Conservation (phyloP, 257 asterid genomes). For the Paraleonurus japonicus region DNA sequence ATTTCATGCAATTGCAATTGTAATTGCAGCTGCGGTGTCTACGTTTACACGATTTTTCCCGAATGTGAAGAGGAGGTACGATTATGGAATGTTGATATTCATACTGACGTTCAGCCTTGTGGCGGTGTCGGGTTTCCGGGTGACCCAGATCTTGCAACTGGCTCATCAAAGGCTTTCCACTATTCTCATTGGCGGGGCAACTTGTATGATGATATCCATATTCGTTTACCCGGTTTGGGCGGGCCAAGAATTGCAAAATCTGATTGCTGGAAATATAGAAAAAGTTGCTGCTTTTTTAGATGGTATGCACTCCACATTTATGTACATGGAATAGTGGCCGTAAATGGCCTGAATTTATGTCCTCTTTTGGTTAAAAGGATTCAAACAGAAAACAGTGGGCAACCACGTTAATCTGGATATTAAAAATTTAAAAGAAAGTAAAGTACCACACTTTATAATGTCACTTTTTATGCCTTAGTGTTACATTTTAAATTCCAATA, state of each 20-base stretch:
- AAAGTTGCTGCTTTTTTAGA: slow-evolving; percentile 55
- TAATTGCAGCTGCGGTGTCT: slow-evolving; percentile 47
- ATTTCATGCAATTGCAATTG: slow-evolving; percentile 37
- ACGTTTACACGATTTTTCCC: slow-evolving; percentile 72
- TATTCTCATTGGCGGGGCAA: slow-evolving; percentile 55
- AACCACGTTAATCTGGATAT: slow-evolving; percentile 2
- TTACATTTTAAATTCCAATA: too few species aligned
- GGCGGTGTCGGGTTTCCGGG: slow-evolving; percentile 74
- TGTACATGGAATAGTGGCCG: neutral
- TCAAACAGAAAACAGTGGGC: neutral
- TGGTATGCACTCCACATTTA: slow-evolving; percentile 35
- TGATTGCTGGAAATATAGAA: slow-evolving; percentile 42
- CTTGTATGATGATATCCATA: slow-evolving; percentile 60
- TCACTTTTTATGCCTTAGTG: too few species aligned
- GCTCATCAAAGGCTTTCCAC: slow-evolving; percentile 69
- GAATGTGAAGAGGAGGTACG: slow-evolving; percentile 55
- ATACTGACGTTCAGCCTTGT: slow-evolving; percentile 73
- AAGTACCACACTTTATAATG: too few species aligned
- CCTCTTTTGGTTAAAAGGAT: neutral
- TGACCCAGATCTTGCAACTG: slow-evolving; percentile 42
- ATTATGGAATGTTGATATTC: slow-evolving; percentile 70
- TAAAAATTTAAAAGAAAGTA: too few species aligned
- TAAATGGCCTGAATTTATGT: neutral
- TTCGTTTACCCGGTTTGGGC: slow-evolving; percentile 82
- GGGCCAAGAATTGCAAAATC: slow-evolving; percentile 68